phyloP scores from a whole-genome alignment of 2,329 filamentous ascomycete genomes.

The Fusarium duplospermum region DNA sequence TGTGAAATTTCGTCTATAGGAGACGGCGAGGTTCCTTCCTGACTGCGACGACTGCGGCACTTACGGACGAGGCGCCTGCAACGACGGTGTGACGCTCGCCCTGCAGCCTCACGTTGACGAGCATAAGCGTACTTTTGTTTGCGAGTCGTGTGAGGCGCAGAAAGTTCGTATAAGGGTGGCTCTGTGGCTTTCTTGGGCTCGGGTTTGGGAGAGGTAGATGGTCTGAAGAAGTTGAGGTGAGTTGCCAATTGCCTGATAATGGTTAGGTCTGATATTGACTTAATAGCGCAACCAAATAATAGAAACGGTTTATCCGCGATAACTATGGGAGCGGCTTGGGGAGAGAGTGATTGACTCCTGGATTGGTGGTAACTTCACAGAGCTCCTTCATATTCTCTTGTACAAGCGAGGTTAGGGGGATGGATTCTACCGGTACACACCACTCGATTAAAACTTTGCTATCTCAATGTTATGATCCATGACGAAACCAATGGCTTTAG shows the following conservation, averaged over 20 bases:
- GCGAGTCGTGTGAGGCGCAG: conserved; percentile 14
- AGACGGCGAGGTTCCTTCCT: conserved; percentile 32
- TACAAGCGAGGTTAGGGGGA: neutral
- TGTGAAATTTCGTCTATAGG: conserved; percentile 26
- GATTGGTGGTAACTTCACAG: neutral
- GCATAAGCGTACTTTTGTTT: conserved; percentile 23
- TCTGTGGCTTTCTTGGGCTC: conserved; percentile 18
- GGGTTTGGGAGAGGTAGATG: conserved; percentile 12
- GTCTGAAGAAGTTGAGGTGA: neutral
- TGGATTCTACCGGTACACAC: neutral
- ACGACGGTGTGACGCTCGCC: conserved; percentile 25
- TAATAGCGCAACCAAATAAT: neutral
- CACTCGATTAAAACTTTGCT: neutral
- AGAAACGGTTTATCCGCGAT: neutral
- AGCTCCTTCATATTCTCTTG: neutral
- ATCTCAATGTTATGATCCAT: neutral
- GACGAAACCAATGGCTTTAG: neutral
- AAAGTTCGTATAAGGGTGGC: conserved; percentile 15
- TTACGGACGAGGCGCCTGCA: conserved; percentile 30
- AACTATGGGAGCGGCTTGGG: neutral
- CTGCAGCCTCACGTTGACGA: conserved; percentile 28
- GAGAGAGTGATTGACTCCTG: neutral
- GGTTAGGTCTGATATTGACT: neutral
- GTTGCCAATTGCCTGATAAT: neutral
- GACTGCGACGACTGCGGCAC: conserved; percentile 35